phyloP scores from a whole-genome alignment of 2,329 filamentous ascomycete genomes.

The Penicillium sp. region DNA sequence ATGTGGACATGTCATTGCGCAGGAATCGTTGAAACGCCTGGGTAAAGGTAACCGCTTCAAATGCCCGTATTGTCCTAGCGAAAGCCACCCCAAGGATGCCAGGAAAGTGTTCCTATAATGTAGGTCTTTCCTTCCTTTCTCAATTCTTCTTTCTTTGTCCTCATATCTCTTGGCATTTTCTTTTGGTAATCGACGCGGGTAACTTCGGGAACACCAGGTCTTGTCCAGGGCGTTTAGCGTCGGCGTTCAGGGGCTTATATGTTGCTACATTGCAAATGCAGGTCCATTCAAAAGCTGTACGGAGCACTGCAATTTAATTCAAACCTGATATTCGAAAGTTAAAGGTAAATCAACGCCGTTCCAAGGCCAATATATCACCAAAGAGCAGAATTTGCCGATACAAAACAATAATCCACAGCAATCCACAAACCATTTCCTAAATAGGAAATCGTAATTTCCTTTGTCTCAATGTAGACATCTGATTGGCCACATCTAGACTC shows the following conservation, averaged over 20 bases:
- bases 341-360: background rate
- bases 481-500: slow-evolving; percentile 27
- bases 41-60: slow-evolving; percentile 82
- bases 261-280: slow-evolving; percentile 1
- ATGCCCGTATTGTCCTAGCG: slow-evolving; percentile 90
- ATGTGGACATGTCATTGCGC: slow-evolving; percentile 89
- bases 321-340: background rate
- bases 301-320: background rate
- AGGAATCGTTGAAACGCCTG: slow-evolving; percentile 75
- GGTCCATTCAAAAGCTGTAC: slow-evolving; percentile 3
- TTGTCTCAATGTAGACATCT: slow-evolving; percentile 6
- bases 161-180: background rate
- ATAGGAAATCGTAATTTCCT: slow-evolving; percentile 13
- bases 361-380: background rate
- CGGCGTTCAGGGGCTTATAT: slow-evolving; percentile 3
- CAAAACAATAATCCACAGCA: background rate
- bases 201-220: background rate
- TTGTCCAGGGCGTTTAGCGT: slow-evolving; percentile 6
- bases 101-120: slow-evolving; percentile 65
- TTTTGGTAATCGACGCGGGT: background rate
- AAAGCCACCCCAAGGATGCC: slow-evolving; percentile 75
- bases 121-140: background rate
- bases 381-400: background rate
- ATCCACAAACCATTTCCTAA: background rate
- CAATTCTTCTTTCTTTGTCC: background rate